Base-by-base conservation (phyloP, 2,329 filamentous ascomycete genomes). In the Graphilbum fragrans region DNA sequence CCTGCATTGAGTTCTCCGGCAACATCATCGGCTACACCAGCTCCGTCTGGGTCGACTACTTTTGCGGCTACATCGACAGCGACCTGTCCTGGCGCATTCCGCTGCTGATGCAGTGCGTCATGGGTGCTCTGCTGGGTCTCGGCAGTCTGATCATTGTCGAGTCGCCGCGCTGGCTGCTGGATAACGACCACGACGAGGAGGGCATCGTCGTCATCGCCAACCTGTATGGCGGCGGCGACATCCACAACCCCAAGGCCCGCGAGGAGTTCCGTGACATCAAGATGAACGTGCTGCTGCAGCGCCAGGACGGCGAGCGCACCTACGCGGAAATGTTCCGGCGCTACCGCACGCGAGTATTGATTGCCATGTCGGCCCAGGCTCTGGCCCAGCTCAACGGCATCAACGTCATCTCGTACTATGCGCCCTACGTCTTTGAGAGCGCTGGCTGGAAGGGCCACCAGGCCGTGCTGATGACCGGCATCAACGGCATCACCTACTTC, bases 331-430 rank as follows among this genome's bases (percentile, higher is more conserved):
- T 98, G 92, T 98, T 96, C 70, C 81, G 74, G 54, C 79, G 86
- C 47, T 96, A 96, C 67, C 76, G 73, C 57, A 92, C 83, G 54
- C 86, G 92, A 41, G 90, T 96, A 49, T 86, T 96, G 56, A 96
- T 96, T 58, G 92, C 92, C 63, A 96, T 96, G 92, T 96, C 90
- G 27, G 92, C 92, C 4, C 92, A 96, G 62, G 87, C 81, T 6
- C 76, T 98, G 49, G 92, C 92, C 22, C 92, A 98, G 63, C 77
- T 98, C 41, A 96, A 96, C 65, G 92, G 92, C 50, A 98, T 98
- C 67, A 98, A 98, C 63, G 92, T 98, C 58, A 98, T 98, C 49
- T 96, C 90, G 1, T 98, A 96, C 69, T 98, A 98, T 57, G 92
- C 92, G 1, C 92, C 92, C 0, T 78, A 93, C 42, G 90, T 96